Base-by-base conservation (phyloP, 2,329 filamentous ascomycete species). In the Myotisia sp. region DNA sequence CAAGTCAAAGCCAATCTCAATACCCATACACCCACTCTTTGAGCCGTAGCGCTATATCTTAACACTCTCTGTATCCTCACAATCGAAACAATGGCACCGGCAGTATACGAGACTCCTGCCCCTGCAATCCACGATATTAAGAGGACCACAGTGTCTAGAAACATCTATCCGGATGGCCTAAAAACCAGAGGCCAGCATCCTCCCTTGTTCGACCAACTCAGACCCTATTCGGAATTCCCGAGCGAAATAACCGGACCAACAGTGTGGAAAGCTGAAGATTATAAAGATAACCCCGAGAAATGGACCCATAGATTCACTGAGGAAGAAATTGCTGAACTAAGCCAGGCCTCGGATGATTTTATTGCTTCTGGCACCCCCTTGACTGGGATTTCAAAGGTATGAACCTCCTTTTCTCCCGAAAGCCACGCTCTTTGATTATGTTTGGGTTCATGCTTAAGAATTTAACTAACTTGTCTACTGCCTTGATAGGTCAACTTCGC, bases 301-400 rank as follows among this genome's bases (percentile, higher is more conserved):
- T 87, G 81, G 81, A 75, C 76, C 4, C 79, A 85, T 56, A 59
- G 60, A 5, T 81, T 86, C 51, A 76, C 68, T 0, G 55, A 64
- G 0, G 67, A 71, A 2, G 80, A 87, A 53, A 60, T 84, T 13
- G 57, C 62, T 6, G 81, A 86, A 49, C 62, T 90, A 32, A 71
- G 71, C 47, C 51, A 60, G 13, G 69, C 78, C 0, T 71, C 80
- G 0, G 79, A 87, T 55, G 60, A 59, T 7, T 87, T 86, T 55
- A 68, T 84, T 22, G 65, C 65, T 3, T 67, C 67, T 9, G 70
- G 70, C 22, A 75, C 63, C 1, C 76, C 78, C 0, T 56, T 87
- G 45, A 84, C 79, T 0, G 80, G 76, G 5, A 85, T 87, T 38
- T 67, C 68, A 16, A 68, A 74, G 54, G 69, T 66, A 39, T 22